Evolutionary conservation across 78 protist species (phyloP).

Genomic region (Dictyostelium capitatum): DNA sequence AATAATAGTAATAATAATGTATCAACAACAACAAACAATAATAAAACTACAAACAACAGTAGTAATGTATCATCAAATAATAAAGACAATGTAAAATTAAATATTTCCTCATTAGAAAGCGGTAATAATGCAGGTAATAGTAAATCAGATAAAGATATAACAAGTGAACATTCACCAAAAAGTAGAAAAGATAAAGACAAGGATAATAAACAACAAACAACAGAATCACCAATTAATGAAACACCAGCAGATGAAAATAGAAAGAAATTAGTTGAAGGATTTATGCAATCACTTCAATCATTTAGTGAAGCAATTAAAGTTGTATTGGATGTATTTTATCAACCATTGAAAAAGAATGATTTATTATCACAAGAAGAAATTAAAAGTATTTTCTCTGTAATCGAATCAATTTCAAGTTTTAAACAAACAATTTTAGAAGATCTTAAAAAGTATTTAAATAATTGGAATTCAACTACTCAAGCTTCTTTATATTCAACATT

Average conservation of each 20-base stretch:
- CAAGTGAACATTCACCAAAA: constrained; percentile 1
- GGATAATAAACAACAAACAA: neutral
- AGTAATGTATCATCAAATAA: neutral
- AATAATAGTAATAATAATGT: neutral
- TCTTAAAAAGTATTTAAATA: neutral
- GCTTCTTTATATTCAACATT: constrained; percentile 42
- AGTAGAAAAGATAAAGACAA: constrained; percentile 9
- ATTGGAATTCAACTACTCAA: constrained; percentile 11
- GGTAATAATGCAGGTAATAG: constrained; percentile 6
- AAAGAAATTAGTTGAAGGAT: neutral
- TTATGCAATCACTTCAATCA: neutral
- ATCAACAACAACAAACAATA: neutral
- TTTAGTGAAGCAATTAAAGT: constrained; percentile 49
- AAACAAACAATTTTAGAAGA: constrained; percentile 29
- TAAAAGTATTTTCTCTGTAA: constrained; percentile 25
- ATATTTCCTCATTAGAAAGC: constrained; percentile 15
- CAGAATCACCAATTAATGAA: neutral
- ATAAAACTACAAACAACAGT: neutral
- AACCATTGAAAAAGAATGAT: constrained; percentile 59
- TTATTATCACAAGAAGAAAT: constrained; percentile 48
- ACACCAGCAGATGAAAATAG: constrained; percentile 16
- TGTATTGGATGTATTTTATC: constrained; percentile 39
- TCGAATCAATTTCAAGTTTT: constrained; percentile 36
- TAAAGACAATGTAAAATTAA: neutral
- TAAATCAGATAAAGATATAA: neutral